Evolutionary conservation across 2,329 filamentous ascomycete species (phyloP).

Genomic region (Ophiosphaerella narmari): DNA sequence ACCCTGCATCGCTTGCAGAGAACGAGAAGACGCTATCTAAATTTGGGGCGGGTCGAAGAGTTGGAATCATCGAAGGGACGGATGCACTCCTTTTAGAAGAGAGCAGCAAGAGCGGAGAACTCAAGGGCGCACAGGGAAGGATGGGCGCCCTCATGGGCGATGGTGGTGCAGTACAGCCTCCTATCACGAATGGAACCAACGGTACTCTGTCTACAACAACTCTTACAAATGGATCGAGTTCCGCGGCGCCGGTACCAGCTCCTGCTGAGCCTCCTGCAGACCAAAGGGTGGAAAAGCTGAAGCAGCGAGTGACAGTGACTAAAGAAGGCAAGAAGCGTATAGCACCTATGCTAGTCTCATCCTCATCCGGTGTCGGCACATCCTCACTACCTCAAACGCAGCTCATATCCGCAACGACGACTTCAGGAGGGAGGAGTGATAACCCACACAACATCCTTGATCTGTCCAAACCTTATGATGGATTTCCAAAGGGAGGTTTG

Average conservation of each 20-base stretch:
- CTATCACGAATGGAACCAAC: conserved; percentile 61
- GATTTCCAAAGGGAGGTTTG: conserved; percentile 86
- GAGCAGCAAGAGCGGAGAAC: conserved; percentile 87
- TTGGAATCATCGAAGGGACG: conserved; percentile 90
- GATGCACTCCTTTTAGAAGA: conserved; percentile 87
- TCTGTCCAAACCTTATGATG: conserved; percentile 91
- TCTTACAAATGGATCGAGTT: conserved; percentile 53
- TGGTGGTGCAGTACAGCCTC: conserved; percentile 51
- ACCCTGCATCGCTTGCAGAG: conserved; percentile 81
- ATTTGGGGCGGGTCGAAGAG: conserved; percentile 85
- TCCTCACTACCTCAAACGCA: conserved; percentile 89
- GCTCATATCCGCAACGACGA: conserved; percentile 75
- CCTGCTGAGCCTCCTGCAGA: conserved; percentile 50
- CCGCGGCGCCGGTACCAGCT: conserved; percentile 32
- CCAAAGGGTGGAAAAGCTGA: conserved; percentile 70
- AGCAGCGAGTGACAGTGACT: conserved; percentile 89
- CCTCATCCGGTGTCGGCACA: conserved; percentile 82
- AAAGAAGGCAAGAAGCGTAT: conserved; percentile 98
- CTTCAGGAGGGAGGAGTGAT: conserved; percentile 66
- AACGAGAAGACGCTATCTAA: conserved; percentile 93
- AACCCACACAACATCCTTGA: conserved; percentile 83
- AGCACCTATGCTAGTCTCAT: conserved; percentile 82
- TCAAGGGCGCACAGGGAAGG: conserved; percentile 85
- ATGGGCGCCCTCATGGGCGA: conserved; percentile 99
- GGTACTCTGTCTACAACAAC: conserved; percentile 51